These are phyloP conservation scores for Prosopis cineraria DNA, from an alignment of 306 rosid species.

Conservation along the genomic window DNA sequence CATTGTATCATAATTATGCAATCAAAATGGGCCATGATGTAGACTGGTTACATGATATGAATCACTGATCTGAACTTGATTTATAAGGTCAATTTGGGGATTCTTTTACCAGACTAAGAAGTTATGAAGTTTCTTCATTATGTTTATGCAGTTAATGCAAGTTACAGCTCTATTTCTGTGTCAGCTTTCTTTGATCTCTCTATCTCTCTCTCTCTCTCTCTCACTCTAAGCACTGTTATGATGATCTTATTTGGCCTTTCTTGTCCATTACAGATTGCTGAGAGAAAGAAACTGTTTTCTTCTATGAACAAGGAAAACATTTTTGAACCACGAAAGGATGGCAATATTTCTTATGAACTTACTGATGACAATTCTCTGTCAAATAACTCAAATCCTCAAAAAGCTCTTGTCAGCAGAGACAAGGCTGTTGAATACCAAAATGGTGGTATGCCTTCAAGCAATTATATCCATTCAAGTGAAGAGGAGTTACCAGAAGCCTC, in stretches of 20 bases:
- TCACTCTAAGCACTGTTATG: neutral
- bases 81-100: neutral
- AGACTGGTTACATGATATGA: neutral
- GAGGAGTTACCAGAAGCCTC: slow-evolving; percentile 46
- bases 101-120: neutral
- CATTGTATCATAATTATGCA: neutral
- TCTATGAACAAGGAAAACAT: slow-evolving; percentile 50
- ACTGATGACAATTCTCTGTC: slow-evolving; percentile 39
- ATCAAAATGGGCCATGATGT: neutral
- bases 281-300: slow-evolving; percentile 72
- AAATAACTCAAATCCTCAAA: slow-evolving; percentile 33
- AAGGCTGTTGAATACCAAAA: slow-evolving; percentile 41
- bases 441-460: slow-evolving; percentile 40
- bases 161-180: slow-evolving; percentile 16
- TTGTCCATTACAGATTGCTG: slow-evolving; percentile 68
- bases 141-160: slow-evolving; percentile 22
- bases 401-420: slow-evolving; percentile 29
- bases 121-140: slow-evolving; percentile 20
- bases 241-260: slow-evolving; percentile 24
- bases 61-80: neutral
- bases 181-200: slow-evolving; percentile 7
- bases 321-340: slow-evolving; percentile 45
- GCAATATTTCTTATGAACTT: slow-evolving; percentile 40
- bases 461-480: slow-evolving; percentile 37
- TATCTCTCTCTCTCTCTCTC: too few relatives aligned